Conservation (phyloP, 169 alveolate genomes). For the Cryptosporidium tyzzeri region DNA sequence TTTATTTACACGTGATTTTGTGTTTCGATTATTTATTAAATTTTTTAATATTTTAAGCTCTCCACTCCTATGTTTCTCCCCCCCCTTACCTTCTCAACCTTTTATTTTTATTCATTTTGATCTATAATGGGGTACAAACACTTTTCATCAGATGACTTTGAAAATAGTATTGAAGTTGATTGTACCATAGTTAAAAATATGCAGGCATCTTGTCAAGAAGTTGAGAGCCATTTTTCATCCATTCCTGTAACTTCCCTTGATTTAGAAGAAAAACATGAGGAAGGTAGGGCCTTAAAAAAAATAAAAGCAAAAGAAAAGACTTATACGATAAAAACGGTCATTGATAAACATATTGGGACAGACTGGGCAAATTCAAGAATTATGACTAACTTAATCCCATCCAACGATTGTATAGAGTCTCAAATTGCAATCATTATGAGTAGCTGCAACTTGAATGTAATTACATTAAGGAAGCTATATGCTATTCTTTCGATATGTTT, state of each 20-base stretch:
- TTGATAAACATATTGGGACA: constrained; percentile 40
- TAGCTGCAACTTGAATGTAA: constrained; percentile 34
- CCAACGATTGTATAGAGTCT: constrained; percentile 17
- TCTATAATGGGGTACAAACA: neutral
- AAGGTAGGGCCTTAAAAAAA: constrained; percentile 16
- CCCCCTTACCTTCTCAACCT: neutral
- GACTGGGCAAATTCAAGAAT: constrained; percentile 23
- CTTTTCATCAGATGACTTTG: neutral
- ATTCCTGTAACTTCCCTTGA: neutral
- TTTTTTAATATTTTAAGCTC: too few species aligned
- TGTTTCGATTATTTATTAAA: neutral
- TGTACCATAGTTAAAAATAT: neutral
- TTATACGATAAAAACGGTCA: constrained; percentile 45
- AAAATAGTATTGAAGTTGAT: neutral
- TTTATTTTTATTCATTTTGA: too few species aligned
- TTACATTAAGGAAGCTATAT: constrained; percentile 55
- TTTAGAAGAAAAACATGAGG: constrained; percentile 18
- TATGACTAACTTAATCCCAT: constrained; percentile 28
- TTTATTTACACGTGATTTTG: too few species aligned
- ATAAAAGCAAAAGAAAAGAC: constrained; percentile 21
- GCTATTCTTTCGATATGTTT: constrained; percentile 50
- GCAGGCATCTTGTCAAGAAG: neutral
- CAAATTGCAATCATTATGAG: constrained; percentile 37
- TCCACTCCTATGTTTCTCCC: neutral
- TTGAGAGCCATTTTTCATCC: neutral